phyloP scores from a whole-genome alignment of 1,139 yeast species.

The Yamadazyma atmosphaerica region DNA sequence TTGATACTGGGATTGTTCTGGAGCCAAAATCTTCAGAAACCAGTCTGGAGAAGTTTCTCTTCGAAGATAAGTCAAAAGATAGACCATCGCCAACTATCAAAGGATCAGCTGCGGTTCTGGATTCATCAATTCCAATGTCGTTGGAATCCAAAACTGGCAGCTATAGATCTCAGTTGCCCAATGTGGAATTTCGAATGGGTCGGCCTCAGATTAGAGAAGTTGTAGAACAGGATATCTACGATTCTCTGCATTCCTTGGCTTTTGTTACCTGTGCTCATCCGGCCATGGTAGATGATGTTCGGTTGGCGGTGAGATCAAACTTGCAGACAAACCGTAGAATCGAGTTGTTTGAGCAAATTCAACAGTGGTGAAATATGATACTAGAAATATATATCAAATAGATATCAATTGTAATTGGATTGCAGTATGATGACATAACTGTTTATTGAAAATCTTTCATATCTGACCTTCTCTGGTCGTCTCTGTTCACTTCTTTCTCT shows the following conservation, averaged over 20 bases:
- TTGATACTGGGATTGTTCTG: too few relatives aligned
- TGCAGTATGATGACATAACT: too few relatives aligned
- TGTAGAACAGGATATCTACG: conserved; percentile 30
- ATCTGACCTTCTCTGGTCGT: too few relatives aligned
- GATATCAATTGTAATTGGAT: too few relatives aligned
- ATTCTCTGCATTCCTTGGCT: conserved; percentile 33
- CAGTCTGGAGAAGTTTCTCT: neutral
- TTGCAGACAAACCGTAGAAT: conserved; percentile 19
- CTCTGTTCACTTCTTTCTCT: too few relatives aligned
- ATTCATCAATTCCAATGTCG: neutral
- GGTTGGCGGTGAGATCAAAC: conserved; percentile 16
- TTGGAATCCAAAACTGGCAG: neutral
- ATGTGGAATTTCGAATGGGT: conserved; percentile 41
- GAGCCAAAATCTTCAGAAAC: neutral
- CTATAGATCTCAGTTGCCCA: neutral
- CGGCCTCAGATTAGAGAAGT: conserved; percentile 34
- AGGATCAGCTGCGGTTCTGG: neutral
- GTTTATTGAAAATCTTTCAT: too few relatives aligned
- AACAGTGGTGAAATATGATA: conserved; percentile 15
- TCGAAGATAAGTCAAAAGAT: neutral
- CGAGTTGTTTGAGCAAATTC: conserved; percentile 23
- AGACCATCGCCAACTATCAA: too few relatives aligned
- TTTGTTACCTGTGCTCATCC: conserved; percentile 42
- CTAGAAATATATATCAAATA: neutral
- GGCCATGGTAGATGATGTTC: conserved; percentile 40